These are phyloP conservation scores for Ramaria sp. DNA, from an alignment of 768 basidiomycete genomes.

Conservation along the genomic window DNA sequence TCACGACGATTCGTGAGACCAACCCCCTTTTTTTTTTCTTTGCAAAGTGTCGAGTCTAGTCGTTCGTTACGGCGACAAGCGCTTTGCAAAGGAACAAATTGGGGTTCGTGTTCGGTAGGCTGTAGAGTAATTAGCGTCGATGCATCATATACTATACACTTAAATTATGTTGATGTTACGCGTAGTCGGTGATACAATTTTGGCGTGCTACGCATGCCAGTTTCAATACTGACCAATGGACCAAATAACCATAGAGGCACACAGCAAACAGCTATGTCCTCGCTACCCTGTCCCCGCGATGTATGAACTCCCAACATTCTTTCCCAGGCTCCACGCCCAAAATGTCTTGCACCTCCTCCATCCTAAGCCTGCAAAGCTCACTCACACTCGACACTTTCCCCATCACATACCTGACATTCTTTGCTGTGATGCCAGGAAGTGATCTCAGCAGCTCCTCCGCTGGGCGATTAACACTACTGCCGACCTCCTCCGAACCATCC, in stretches of 20 bases:
- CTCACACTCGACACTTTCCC: slow-evolving; percentile 65
- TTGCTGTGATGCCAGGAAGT: slow-evolving; percentile 75
- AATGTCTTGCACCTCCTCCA: slow-evolving; percentile 55
- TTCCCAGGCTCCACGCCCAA: slow-evolving; percentile 77
- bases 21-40: no score
- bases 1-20: no score
- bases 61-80: no score
- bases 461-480: slow-evolving; percentile 57
- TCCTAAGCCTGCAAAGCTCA: slow-evolving; percentile 56
- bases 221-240: no score
- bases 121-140: not conserved
- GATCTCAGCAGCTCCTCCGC: slow-evolving; percentile 76
- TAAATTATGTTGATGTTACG: not conserved
- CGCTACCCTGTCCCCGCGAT: slow-evolving; percentile 40
- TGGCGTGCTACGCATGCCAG: no score
- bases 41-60: no score
- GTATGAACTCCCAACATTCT: slow-evolving; percentile 72
- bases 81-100: no score
- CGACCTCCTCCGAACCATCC: slow-evolving; percentile 58
- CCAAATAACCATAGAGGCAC: no score
- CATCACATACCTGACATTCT: slow-evolving; percentile 82
- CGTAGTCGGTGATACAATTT: no score
- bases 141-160: not conserved
- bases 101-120: no score
- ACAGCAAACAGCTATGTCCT: not conserved